These are phyloP conservation scores for Ascoidea rubescens DNA, from an alignment of 805 yeast genomes.

Conservation along the genomic window DNA sequence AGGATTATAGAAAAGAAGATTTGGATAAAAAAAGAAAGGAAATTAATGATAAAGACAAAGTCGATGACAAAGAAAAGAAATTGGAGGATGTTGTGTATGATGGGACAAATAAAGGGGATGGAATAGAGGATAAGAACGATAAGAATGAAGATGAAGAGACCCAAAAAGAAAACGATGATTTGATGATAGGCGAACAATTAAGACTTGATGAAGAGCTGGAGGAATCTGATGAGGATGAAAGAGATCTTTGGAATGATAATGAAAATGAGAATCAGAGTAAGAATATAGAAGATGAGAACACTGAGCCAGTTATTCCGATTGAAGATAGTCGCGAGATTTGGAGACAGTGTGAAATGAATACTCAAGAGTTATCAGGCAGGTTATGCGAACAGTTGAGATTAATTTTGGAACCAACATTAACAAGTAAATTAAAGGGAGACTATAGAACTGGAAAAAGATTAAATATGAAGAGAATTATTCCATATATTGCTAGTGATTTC, in stretches of 20 bases:
- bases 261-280: conserved; percentile 16
- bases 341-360: conserved; percentile 72
- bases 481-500: conserved; percentile 95
- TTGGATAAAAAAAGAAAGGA: conserved; percentile 20
- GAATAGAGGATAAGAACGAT: conserved; percentile 13
- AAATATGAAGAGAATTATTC: conserved; percentile 94
- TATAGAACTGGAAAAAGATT: conserved; percentile 94
- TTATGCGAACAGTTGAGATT: conserved; percentile 86
- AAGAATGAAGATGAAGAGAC: conserved; percentile 13
- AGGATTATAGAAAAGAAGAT: conserved; percentile 19
- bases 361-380: conserved; percentile 76
- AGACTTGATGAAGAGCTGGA: conserved; percentile 23
- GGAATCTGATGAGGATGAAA: conserved; percentile 19
- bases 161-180: conserved; percentile 18
- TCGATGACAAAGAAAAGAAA: conserved; percentile 15
- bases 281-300: conserved; percentile 10
- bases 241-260: conserved; percentile 15
- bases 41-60: conserved; percentile 18
- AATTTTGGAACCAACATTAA: conserved; percentile 87
- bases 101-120: conserved; percentile 16
- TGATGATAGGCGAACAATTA: conserved; percentile 22
- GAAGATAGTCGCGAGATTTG: conserved; percentile 69
- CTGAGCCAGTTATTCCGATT: conserved; percentile 23
- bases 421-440: conserved; percentile 92
- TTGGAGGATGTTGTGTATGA: conserved; percentile 16